A percentile compares a stretch with the other conserved stretches of the same genome.
Conservation (phyloP, 345 rosid genomes). For the Populus simonii region DNA sequence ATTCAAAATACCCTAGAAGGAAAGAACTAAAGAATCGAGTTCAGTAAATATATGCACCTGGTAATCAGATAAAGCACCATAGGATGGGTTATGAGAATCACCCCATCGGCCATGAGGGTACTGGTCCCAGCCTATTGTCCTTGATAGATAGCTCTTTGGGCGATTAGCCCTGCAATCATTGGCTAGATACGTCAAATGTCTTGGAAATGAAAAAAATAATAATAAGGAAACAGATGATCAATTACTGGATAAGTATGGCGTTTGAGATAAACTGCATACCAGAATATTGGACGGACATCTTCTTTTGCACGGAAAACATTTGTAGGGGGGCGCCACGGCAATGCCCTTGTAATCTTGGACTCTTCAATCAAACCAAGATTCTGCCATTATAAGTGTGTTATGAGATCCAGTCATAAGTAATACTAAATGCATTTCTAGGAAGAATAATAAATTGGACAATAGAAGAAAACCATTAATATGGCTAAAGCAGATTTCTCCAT, state of each 20-base stretch:
- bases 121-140: constrained; percentile 92
- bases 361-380: constrained; percentile 95
- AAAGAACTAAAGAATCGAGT: neutral
- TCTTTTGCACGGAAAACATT: constrained; percentile 86
- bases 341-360: constrained; percentile 65
- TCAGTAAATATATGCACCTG: constrained; percentile 46
- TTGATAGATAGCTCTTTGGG: constrained; percentile 90
- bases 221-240: too few species aligned
- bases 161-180: constrained; percentile 85
- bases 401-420: constrained; percentile 15
- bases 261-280: constrained; percentile 41
- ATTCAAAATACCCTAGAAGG: neutral
- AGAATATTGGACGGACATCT: constrained; percentile 95
- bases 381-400: constrained; percentile 40
- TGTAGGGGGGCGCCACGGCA: constrained; percentile 95
- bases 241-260: neutral
- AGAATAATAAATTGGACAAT: neutral
- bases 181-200: constrained; percentile 9
- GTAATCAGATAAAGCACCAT: constrained; percentile 74
- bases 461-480: constrained; percentile 61
- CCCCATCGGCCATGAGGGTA: constrained; percentile 93
- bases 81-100: constrained; percentile 84
- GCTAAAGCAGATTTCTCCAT: constrained; percentile 95
- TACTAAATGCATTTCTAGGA: neutral
- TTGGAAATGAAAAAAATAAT: neutral